phyloP scores from a whole-genome alignment of 202 grass and related monocot genomes.

The Bolboschoenoplectus hybrid region DNA sequence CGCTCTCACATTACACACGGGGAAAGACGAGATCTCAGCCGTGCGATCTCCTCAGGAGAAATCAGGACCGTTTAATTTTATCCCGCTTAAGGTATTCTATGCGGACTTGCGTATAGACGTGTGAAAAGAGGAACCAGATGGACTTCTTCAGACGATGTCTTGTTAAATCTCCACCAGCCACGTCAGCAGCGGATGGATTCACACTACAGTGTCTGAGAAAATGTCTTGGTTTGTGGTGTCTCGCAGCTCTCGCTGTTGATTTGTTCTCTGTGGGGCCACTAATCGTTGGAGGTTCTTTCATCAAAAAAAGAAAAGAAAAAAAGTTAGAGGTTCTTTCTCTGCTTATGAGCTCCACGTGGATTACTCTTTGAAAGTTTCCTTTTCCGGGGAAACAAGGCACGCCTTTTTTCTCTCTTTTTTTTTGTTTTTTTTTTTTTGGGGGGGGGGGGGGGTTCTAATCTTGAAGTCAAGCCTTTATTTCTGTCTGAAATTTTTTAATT shows the following conservation, averaged over 20 bases:
- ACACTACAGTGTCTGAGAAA: neutral
- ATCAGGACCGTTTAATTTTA: neutral
- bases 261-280: neutral
- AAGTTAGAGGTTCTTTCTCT: neutral
- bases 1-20: neutral
- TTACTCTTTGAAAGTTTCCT: neutral
- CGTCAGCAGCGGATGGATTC: neutral
- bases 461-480: neutral
- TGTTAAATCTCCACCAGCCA: neutral
- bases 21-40: constrained; percentile 9
- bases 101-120: neutral
- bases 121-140: neutral
- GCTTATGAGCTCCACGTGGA: constrained; percentile 3
- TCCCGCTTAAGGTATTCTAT: neutral
- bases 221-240: neutral
- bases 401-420: neutral
- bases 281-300: neutral
- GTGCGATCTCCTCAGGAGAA: neutral
- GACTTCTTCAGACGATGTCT: constrained; percentile 19
- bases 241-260: neutral
- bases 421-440: neutral
- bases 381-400: neutral
- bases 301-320: too few relatives aligned
- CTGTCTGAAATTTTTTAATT: too few relatives aligned
- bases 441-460: neutral